These are phyloP conservation scores for Phytophthora macrochlamydospora DNA, from an alignment of 352 stramenopile species.

Conservation along the genomic window DNA sequence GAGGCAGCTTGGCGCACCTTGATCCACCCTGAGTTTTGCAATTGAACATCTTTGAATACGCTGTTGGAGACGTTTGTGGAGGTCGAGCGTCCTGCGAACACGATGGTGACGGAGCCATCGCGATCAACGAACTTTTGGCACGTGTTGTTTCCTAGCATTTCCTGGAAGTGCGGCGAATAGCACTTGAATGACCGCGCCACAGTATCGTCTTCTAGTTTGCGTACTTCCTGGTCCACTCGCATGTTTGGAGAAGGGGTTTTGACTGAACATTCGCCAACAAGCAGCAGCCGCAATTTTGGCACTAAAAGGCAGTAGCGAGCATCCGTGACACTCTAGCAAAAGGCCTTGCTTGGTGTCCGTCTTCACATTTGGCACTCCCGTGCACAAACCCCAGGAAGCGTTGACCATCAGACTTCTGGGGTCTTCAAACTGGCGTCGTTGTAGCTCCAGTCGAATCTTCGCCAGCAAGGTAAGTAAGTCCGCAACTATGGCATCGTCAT, in stretches of 20 bases:
- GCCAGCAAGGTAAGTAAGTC: slow-evolving; percentile 30
- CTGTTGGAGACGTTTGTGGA: neutral
- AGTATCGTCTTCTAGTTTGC: neutral
- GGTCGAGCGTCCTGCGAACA: slow-evolving; percentile 1
- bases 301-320: slow-evolving; percentile 31
- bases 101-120: neutral
- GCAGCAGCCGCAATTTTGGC: slow-evolving; percentile 14
- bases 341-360: slow-evolving; percentile 10
- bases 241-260: neutral
- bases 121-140: neutral
- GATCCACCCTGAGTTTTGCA: slow-evolving; percentile 1
- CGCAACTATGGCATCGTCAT: slow-evolving; percentile 32
- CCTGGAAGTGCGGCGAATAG: neutral
- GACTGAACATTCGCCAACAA: slow-evolving; percentile 32
- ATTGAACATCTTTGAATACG: neutral
- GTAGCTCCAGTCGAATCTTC: slow-evolving; percentile 19
- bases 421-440: slow-evolving; percentile 18
- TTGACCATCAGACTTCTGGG: slow-evolving; percentile 14
- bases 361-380: neutral
- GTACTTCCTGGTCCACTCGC: neutral
- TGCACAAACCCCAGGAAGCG: slow-evolving; percentile 14
- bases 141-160: neutral
- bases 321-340: slow-evolving; percentile 26
- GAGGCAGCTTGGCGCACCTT: neutral
- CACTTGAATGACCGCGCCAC: slow-evolving; percentile 1